Evolutionary conservation across 352 stramenopile species (phyloP).

Genomic region (Globisporangium cystogenes): DNA sequence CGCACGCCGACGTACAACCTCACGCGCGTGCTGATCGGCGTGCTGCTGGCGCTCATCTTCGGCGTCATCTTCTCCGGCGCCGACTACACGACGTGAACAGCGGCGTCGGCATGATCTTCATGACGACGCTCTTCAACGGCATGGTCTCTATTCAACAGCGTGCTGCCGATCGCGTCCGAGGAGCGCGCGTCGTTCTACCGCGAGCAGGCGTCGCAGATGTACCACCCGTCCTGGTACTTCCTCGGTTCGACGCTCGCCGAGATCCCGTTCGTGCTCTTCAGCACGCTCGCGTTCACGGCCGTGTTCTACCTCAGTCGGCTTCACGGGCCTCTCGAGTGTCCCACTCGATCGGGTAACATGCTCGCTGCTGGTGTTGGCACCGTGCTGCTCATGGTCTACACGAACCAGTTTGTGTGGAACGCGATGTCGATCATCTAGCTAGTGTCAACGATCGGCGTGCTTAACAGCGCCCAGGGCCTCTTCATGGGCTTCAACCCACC

Average conservation of each 20-base stretch:
- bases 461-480: conserved; percentile 36
- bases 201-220: conserved; percentile 83
- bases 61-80: conserved; percentile 26
- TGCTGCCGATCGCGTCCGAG: conserved; percentile 64
- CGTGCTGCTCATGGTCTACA: conserved; percentile 61
- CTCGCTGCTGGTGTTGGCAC: conserved; percentile 54
- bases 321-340: conserved; percentile 6
- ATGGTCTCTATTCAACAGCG: conserved; percentile 78
- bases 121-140: no score
- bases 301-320: conserved; percentile 74
- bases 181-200: conserved; percentile 89
- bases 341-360: conserved; percentile 78
- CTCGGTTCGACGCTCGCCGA: conserved; percentile 68
- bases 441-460: conserved; percentile 24
- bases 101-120: no score
- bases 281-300: conserved; percentile 31
- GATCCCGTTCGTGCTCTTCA: conserved; percentile 39
- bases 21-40: conserved; percentile 62
- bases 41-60: no score
- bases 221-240: conserved; percentile 57
- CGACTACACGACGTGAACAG: conserved; percentile 30
- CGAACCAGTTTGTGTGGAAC: no score
- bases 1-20: conserved; percentile 85
- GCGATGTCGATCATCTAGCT: conserved; percentile 29
- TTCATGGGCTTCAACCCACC: conserved; percentile 48